phyloP scores from a whole-genome alignment of 257 asterid genomes.

The Fraxinus cuspidata region DNA sequence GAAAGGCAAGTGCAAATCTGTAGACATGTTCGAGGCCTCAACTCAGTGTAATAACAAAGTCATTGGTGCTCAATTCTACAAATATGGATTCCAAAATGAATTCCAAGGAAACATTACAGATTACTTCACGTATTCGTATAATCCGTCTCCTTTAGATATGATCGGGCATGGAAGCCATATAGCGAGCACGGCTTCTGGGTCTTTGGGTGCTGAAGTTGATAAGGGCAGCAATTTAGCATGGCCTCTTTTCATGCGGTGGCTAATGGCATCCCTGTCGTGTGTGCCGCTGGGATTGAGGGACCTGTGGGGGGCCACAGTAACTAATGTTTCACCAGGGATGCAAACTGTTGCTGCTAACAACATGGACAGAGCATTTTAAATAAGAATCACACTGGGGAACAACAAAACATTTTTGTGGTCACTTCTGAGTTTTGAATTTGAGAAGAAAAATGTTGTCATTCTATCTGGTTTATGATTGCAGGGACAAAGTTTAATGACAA shows the following conservation, averaged over 20 bases:
- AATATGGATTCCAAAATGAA: conserved; percentile 3
- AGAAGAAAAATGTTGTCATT: not conserved
- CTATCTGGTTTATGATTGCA: not conserved
- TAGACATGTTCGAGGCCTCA: conserved; percentile 12
- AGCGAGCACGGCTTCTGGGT: conserved; percentile 33
- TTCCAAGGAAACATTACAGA: not conserved
- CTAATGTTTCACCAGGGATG: conserved; percentile 25
- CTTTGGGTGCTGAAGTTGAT: not conserved
- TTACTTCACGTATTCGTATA: not conserved
- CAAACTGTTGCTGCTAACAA: conserved; percentile 29
- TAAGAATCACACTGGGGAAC: conserved; percentile 19
- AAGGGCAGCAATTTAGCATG: not conserved
- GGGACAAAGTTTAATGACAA: conserved; percentile 13
- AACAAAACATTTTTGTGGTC: conserved; percentile 4
- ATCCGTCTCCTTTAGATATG: conserved; percentile 19
- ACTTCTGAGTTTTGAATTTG: not conserved
- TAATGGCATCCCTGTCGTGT: conserved; percentile 26
- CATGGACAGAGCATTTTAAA: conserved; percentile 22
- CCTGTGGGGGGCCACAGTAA: not conserved
- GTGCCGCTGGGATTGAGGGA: conserved; percentile 25
- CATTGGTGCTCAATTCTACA: conserved; percentile 20
- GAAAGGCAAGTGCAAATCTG: conserved; percentile 25
- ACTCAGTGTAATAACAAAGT: conserved; percentile 17
- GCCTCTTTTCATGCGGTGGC: conserved; percentile 32
- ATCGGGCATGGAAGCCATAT: conserved; percentile 35